phyloP scores from a whole-genome alignment of 2,329 filamentous ascomycete species.

The Moelleriella libera region DNA sequence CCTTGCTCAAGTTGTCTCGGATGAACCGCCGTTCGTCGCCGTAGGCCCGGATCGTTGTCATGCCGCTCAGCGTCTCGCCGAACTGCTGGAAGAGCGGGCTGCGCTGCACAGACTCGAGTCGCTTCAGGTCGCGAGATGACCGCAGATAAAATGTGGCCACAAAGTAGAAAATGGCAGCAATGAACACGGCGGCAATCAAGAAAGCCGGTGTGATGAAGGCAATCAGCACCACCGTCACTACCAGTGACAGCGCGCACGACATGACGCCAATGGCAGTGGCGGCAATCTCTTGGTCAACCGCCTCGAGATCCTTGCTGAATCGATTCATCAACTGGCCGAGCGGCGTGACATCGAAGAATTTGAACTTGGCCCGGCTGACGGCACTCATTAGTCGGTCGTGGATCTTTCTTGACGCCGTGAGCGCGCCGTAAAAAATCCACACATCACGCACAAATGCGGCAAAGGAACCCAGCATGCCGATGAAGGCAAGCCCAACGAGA shows the following conservation, averaged over 20 bases:
- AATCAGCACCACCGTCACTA: slow-evolving; percentile 81
- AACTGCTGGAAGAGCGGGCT: slow-evolving; percentile 97
- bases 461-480: slow-evolving; percentile 65
- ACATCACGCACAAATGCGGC: slow-evolving; percentile 72
- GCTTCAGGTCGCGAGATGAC: slow-evolving; percentile 89
- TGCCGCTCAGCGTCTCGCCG: slow-evolving; percentile 84
- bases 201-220: slow-evolving; percentile 82
- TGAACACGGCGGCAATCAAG: slow-evolving; percentile 73
- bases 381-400: slow-evolving; percentile 66
- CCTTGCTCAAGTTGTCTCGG: slow-evolving; percentile 72
- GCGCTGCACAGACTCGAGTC: slow-evolving; percentile 83
- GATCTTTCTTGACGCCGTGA: slow-evolving; percentile 74
- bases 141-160: slow-evolving; percentile 81
- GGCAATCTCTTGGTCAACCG: slow-evolving; percentile 89
- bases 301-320: slow-evolving; percentile 94
- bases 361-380: slow-evolving; percentile 82
- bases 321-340: slow-evolving; percentile 95
- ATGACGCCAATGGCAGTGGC: slow-evolving; percentile 71
- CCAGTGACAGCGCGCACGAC: slow-evolving; percentile 48
- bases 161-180: slow-evolving; percentile 66
- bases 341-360: slow-evolving; percentile 94
- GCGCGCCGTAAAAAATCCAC: slow-evolving; percentile 83
- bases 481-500: slow-evolving; percentile 64
- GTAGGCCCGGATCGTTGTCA: slow-evolving; percentile 94
- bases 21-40: slow-evolving; percentile 90